phyloP scores from a whole-genome alignment of 1,139 yeast species.

The Candida tropicalis region DNA sequence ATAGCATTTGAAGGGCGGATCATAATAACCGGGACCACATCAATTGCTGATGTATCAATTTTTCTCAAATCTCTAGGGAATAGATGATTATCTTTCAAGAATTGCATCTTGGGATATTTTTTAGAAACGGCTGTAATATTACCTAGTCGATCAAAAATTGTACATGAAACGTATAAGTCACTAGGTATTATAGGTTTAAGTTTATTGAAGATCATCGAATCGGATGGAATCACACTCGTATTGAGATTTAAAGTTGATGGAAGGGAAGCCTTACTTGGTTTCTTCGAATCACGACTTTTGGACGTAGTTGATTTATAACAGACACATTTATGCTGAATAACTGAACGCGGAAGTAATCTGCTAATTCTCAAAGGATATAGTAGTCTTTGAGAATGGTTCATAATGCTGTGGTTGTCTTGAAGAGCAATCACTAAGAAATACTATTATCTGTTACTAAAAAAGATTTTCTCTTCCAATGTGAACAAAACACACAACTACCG shows the following conservation, averaged over 20 bases:
- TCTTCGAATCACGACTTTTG: not conserved
- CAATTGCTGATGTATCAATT: slow-evolving; percentile 85
- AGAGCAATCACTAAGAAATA: too few species aligned
- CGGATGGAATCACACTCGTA: slow-evolving; percentile 2
- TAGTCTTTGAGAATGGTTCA: slow-evolving; percentile 2
- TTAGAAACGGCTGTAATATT: slow-evolving; percentile 73
- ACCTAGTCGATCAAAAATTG: slow-evolving; percentile 75
- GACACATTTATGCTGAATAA: not conserved
- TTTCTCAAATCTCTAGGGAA: slow-evolving; percentile 84
- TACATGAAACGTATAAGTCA: slow-evolving; percentile 62
- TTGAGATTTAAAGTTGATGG: slow-evolving; percentile 1
- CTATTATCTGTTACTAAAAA: too few species aligned
- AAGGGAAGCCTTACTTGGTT: not conserved
- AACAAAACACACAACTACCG: too few species aligned
- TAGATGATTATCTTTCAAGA: slow-evolving; percentile 73
- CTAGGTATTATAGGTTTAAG: slow-evolving; percentile 62
- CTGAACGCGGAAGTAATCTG: not conserved
- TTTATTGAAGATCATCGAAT: slow-evolving; percentile 24
- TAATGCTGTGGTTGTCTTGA: not conserved
- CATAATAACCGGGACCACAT: slow-evolving; percentile 85
- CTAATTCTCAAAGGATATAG: not conserved
- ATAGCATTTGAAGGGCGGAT: slow-evolving; percentile 75
- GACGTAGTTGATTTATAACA: not conserved
- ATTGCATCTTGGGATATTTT: slow-evolving; percentile 74
- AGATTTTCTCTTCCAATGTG: too few species aligned